phyloP scores from a whole-genome alignment of 208 protist genomes.

The Leptomonas seymouri region DNA sequence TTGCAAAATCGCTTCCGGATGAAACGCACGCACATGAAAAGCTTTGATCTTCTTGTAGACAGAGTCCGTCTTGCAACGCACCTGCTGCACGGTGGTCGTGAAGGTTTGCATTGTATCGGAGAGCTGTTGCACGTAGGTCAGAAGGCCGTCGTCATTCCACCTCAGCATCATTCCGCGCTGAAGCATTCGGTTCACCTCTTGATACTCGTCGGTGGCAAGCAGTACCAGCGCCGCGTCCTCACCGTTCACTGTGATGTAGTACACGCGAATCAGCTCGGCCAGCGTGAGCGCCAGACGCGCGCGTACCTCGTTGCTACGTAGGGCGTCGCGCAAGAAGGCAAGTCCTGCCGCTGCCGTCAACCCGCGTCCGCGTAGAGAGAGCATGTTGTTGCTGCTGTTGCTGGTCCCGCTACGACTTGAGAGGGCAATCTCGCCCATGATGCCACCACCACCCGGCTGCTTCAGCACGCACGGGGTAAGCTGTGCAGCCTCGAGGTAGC shows the following conservation, averaged over 20 bases:
- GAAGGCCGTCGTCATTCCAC: constrained; percentile 70
- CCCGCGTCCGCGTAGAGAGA: constrained; percentile 15
- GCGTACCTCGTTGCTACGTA: constrained; percentile 65
- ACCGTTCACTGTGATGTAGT: constrained; percentile 70
- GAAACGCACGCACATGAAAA: constrained; percentile 47
- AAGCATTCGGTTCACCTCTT: constrained; percentile 60
- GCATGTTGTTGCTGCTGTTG: constrained; percentile 3
- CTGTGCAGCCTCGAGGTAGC: constrained; percentile 60
- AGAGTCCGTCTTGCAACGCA: constrained; percentile 60
- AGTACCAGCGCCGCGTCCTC: constrained; percentile 82
- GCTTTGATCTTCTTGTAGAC: constrained; percentile 57
- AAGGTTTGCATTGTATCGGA: constrained; percentile 66
- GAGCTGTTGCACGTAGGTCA: constrained; percentile 62
- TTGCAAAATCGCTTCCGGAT: constrained; percentile 63
- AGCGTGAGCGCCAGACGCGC: constrained; percentile 73
- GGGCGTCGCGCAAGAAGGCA: constrained; percentile 41
- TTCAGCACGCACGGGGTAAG: constrained; percentile 28
- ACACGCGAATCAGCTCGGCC: constrained; percentile 61
- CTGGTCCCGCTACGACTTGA: constrained; percentile 7
- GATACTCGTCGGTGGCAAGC: constrained; percentile 81
- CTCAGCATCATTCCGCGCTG: constrained; percentile 53
- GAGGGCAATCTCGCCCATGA: neutral
- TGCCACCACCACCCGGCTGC: constrained; percentile 16
- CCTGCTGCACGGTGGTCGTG: constrained; percentile 51
- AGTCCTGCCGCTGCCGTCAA: constrained; percentile 9